Evolutionary conservation across 2,329 filamentous ascomycete genomes (phyloP), one percentile per base, ranked within the genome.

Genomic region (Claviceps maximensis): DNA sequence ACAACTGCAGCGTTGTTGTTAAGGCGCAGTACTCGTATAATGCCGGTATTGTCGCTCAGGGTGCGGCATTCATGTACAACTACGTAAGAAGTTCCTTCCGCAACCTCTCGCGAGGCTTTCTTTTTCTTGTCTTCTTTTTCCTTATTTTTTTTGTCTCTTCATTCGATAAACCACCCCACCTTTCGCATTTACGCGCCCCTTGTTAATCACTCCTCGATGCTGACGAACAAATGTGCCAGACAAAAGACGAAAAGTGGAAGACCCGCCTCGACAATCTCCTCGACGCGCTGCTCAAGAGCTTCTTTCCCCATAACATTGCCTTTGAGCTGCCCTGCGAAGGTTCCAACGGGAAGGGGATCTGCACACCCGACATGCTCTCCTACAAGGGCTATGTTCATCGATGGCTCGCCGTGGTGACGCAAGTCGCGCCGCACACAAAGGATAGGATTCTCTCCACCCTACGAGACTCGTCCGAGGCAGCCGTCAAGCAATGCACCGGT

Each of bases 61-160:
- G 84, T 1, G 74, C 76, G 0, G 83, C 83, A 0, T 81, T 79
- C 56, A 79, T 87, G 77, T 87, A 84, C 65, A 85, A 86, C 62
- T 76, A 69, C 56, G 74, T 77, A 63, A 15, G n/a, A n/a, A n/a
- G n/a, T n/a, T n/a, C n/a, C n/a, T n/a, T n/a, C n/a, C n/a, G n/a
- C n/a, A n/a, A n/a, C n/a, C n/a, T n/a, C n/a, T n/a, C n/a, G 74
- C 67, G 23, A 2, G 27, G 2, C 21, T 2, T 6, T n/a, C 17
- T 15, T 33, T 17, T 31, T 19, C 31, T 3, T 1, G 1, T 10
- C 15, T 9, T 5, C 6, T 8, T 9, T 27, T 17, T 27, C 17
- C 6, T 9, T 23, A 7, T 17, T 45, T 2, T 25, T 23, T 3
- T 15, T 9, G 5, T 8, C 25, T 19, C 10, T 15, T 31, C 5